These are phyloP conservation scores for Gorgonomyces haynaldii DNA, from an alignment of 192 early-diverging fungal species.

Conservation along the genomic window DNA sequence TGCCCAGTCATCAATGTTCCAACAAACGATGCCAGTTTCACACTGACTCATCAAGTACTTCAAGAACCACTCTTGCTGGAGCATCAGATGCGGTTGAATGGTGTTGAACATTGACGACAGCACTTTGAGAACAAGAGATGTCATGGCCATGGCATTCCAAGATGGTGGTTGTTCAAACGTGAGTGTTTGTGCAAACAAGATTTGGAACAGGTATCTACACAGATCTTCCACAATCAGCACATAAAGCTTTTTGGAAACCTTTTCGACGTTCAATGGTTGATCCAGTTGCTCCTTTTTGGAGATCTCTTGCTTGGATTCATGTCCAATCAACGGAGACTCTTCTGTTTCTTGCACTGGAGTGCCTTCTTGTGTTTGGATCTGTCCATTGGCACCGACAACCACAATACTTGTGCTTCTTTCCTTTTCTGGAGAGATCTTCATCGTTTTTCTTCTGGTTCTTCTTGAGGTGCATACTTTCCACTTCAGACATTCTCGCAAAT, in stretches of 20 bases:
- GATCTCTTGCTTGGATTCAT: neutral
- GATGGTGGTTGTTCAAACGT: constrained; percentile 26
- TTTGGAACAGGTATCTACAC: constrained; percentile 74
- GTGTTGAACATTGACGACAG: constrained; percentile 64
- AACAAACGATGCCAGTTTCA: constrained; percentile 33
- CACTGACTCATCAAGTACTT: constrained; percentile 32
- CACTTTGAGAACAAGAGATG: constrained; percentile 50
- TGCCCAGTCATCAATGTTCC: constrained; percentile 36
- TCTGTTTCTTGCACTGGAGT: constrained; percentile 26
- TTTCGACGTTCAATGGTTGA: neutral
- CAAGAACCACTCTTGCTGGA: constrained; percentile 70
- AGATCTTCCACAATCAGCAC: constrained; percentile 69
- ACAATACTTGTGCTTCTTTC: neutral
- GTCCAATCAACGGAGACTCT: neutral
- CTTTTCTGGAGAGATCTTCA: constrained; percentile 40
- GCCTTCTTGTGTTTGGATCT: neutral
- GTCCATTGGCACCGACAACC: constrained; percentile 1
- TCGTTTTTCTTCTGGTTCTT: neutral
- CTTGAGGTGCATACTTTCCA: neutral
- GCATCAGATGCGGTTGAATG: constrained; percentile 51
- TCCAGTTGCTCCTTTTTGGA: neutral
- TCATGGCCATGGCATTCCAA: constrained; percentile 23
- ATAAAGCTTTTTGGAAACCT: constrained; percentile 7
- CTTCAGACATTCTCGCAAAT: constrained; percentile 30
- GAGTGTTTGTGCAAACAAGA: constrained; percentile 31